A percentile compares a stretch with the other conserved stretches of the same genome.
These are phyloP conservation scores for Helenozyma rhizophorensis DNA, from an alignment of 805 yeast species.

Conservation along the genomic window DNA sequence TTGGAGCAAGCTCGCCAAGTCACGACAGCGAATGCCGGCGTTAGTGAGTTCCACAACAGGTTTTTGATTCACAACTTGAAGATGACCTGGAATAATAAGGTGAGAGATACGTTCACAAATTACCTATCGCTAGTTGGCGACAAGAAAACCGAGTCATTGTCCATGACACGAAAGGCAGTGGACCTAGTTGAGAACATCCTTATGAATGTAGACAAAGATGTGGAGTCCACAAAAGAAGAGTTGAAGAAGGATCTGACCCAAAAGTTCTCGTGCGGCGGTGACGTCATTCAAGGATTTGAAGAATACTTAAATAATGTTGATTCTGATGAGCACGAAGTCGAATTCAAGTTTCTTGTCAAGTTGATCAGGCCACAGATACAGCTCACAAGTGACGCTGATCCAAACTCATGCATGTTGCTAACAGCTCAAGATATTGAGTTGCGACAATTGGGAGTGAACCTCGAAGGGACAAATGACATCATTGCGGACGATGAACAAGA, in stretches of 20 bases:
- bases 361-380: slow-evolving; percentile 84
- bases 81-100: slow-evolving; percentile 71
- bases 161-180: slow-evolving; percentile 47
- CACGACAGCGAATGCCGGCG: slow-evolving; percentile 18
- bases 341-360: slow-evolving; percentile 59
- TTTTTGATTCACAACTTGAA: slow-evolving; percentile 70
- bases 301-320: slow-evolving; percentile 43
- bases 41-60: slow-evolving; percentile 53
- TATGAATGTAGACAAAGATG: slow-evolving; percentile 14
- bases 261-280: slow-evolving; percentile 21
- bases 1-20: slow-evolving; percentile 22
- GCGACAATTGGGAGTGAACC: slow-evolving; percentile 44
- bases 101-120: slow-evolving; percentile 59
- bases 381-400: slow-evolving; percentile 42
- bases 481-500: slow-evolving; percentile 30
- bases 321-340: slow-evolving; percentile 37
- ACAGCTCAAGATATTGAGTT: slow-evolving; percentile 58
- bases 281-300: slow-evolving; percentile 46
- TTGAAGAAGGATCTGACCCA: slow-evolving; percentile 1
- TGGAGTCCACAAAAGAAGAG: slow-evolving; percentile 16
- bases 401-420: slow-evolving; percentile 45
- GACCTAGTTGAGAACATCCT: slow-evolving; percentile 43
- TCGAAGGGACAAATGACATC: slow-evolving; percentile 36
- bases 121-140: slow-evolving; percentile 47
- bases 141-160: slow-evolving; percentile 38